Conservation (phyloP, 2,329 filamentous ascomycete species). For the Capronia coronata region DNA sequence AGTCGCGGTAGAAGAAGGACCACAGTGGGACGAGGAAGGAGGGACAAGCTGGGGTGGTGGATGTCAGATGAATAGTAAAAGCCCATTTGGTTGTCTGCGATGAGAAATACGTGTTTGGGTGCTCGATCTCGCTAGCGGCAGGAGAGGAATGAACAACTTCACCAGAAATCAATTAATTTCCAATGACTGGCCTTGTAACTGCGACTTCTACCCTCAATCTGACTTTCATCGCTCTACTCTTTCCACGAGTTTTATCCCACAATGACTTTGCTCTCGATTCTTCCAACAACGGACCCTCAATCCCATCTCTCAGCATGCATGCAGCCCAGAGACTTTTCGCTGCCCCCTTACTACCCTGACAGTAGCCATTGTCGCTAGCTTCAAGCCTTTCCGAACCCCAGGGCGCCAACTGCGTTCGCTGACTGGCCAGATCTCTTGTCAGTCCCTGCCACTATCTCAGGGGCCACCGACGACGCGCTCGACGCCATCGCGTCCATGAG, state of each 20-base stretch:
- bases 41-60: too few species aligned
- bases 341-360: not conserved
- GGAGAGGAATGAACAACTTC: not conserved
- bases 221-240: not conserved
- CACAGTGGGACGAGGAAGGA: too few species aligned
- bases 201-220: not conserved
- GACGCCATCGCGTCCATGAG: not conserved
- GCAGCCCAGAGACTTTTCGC: not conserved
- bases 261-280: too few species aligned
- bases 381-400: not conserved
- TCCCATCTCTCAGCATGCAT: too few species aligned
- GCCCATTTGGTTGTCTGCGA: too few species aligned
- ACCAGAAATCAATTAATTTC: too few species aligned
- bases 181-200: not conserved
- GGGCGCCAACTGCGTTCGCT: not conserved
- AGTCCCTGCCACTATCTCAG: not conserved
- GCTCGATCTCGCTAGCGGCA: not conserved
- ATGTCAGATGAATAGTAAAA: too few species aligned
- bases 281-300: too few species aligned
- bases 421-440: not conserved
- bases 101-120: not conserved
- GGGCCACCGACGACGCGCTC: not conserved
- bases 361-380: not conserved
- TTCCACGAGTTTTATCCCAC: not conserved
- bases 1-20: not conserved